Evolutionary conservation across 768 basidiomycete species (phyloP), one percentile per base, ranked within the genome.

Genomic region (Panellus pusillus): DNA sequence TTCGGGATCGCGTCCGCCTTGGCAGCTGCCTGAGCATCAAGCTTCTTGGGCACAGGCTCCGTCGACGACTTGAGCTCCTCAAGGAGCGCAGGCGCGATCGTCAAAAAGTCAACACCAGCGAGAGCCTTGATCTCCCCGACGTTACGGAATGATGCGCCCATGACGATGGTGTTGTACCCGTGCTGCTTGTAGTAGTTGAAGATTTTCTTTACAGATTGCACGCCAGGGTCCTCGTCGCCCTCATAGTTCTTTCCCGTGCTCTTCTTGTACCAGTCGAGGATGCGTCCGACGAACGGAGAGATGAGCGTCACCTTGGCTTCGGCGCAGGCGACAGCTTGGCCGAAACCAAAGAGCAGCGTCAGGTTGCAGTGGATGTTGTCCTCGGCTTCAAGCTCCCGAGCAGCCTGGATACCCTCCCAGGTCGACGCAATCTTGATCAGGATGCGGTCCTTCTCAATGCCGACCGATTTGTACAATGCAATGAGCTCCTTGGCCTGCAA

Each of bases 131-230:
- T 97, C 78, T 98, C 97, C 64, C 91, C 91, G 52, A 73, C 87
- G 79, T 98, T 98, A 70, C 97, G 91, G 94, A 99, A 98, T 29
- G 93, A 96, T 55, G 97, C 97, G 69, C 96, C 97, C 97, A 98
- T 98, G 72, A 98, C 96, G 74, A 99, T 98, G 64, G 97, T 99
- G 67, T 94, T 92, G 84, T 99, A 98, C 55, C 83, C 81, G 75
- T 98, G 84, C 70, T 97, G 94, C 82, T 98, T 98, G 85, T 99
- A 99, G 74, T 94, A 98, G 80, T 96, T 91, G 86, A 88, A 99
- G 79, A 99, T 99, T 75, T 82, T 89, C 79, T 91, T 88, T 58
- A 99, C 97, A 38, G 91, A 94, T 72, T 85, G 72, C 64, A 99
- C 97, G 78, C 97, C 96, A 11, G 96, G 96, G 78, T 98, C 96